Evolutionary conservation across 495 filamentous ascomycete genomes (phyloP).

Genomic region (Aspergillus carlsbadensis): DNA sequence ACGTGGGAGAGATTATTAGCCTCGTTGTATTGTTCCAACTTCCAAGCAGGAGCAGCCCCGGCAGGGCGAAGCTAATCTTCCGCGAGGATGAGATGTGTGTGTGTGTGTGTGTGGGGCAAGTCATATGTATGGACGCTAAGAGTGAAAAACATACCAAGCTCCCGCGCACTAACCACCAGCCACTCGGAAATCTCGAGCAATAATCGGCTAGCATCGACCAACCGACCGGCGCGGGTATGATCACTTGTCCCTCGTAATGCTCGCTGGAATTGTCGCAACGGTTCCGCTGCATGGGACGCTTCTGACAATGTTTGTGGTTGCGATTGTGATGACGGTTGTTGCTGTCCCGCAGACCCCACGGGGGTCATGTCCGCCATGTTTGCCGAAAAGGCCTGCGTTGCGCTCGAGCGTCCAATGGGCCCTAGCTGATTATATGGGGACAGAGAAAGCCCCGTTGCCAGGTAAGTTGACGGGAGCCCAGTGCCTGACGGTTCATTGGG

Average conservation of each 20-base stretch:
- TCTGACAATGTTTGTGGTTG: slow-evolving; percentile 36
- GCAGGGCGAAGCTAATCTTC: neutral
- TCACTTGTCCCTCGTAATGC: slow-evolving; percentile 73
- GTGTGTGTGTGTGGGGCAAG: neutral
- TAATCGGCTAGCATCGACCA: slow-evolving; percentile 70
- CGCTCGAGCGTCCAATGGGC: slow-evolving; percentile 47
- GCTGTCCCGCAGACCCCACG: slow-evolving; percentile 33
- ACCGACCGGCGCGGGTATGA: slow-evolving; percentile 66
- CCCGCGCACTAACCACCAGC: slow-evolving; percentile 76
- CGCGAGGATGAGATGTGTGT: slow-evolving; percentile 6
- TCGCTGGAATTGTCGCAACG: slow-evolving; percentile 72
- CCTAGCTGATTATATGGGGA: slow-evolving; percentile 57
- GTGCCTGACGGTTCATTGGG: slow-evolving; percentile 65
- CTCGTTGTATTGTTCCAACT: neutral
- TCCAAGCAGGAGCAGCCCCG: neutral
- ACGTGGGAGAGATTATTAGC: slow-evolving; percentile 30
- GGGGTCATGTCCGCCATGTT: slow-evolving; percentile 55
- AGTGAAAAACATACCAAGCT: slow-evolving; percentile 69
- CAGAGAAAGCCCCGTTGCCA: slow-evolving; percentile 51
- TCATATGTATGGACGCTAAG: slow-evolving; percentile 14
- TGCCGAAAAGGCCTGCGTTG: slow-evolving; percentile 52
- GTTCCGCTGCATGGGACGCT: slow-evolving; percentile 52
- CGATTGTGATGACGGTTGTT: slow-evolving; percentile 40
- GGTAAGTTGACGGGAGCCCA: slow-evolving; percentile 55
- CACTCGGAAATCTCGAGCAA: slow-evolving; percentile 81